Conservation (phyloP, 169 alveolate genomes). For the Cryptosporidium muris region DNA sequence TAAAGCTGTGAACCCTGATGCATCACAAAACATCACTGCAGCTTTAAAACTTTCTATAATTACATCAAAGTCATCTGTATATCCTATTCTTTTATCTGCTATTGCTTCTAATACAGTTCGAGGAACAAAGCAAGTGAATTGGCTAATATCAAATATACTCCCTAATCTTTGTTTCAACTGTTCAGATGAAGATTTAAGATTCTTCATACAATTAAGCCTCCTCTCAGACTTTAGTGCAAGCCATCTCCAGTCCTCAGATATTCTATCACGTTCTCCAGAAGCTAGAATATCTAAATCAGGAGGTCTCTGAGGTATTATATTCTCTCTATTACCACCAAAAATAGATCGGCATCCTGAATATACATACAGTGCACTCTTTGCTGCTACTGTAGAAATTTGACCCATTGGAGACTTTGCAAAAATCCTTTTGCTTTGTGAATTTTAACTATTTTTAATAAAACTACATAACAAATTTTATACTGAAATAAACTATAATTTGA, state of each 20-base stretch:
- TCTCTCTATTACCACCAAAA: conserved; percentile 51
- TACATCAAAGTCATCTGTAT: conserved; percentile 79
- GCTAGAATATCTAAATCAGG: conserved; percentile 59
- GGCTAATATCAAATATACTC: conserved; percentile 75
- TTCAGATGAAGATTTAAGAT: conserved; percentile 69
- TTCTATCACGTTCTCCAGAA: conserved; percentile 72
- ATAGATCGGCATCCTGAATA: conserved; percentile 58
- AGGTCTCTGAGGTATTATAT: conserved; percentile 62
- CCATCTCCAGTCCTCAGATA: conserved; percentile 82
- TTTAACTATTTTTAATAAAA: too few relatives aligned
- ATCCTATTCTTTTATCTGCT: conserved; percentile 78
- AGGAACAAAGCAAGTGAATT: conserved; percentile 81
- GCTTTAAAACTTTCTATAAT: conserved; percentile 78
- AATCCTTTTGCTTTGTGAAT: neutral
- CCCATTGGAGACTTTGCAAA: conserved; percentile 15
- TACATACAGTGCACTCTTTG: conserved; percentile 53
- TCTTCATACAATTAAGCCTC: conserved; percentile 73
- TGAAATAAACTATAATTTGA: too few relatives aligned
- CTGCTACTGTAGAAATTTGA: conserved; percentile 59
- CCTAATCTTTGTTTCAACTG: conserved; percentile 67
- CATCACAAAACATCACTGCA: conserved; percentile 85
- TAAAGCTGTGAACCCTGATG: conserved; percentile 83
- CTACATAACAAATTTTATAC: too few relatives aligned
- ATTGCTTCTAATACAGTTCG: conserved; percentile 82
- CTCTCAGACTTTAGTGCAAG: conserved; percentile 78